Base-by-base conservation (phyloP, 2,329 filamentous ascomycete genomes). In the Leptodontidium sp. region DNA sequence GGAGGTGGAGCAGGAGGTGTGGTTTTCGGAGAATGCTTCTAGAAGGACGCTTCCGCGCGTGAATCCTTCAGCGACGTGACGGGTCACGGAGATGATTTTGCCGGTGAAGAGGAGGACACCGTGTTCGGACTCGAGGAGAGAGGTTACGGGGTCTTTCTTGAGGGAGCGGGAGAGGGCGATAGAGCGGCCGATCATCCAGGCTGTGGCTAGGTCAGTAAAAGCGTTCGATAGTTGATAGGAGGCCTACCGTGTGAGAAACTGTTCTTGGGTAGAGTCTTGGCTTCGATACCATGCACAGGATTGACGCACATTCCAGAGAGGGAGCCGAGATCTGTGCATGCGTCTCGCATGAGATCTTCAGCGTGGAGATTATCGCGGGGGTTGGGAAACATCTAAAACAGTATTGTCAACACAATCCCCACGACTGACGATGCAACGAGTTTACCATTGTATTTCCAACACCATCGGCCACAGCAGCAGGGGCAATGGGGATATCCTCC, bases 171-270 rank as follows among this genome's bases (percentile, higher is more conserved):
- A 72, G 47, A 81, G 79, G 14, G 84, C 85, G 32, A 90, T 87
- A 7, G 86, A 87, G 4, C 88, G 82, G 0, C 89, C 88, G 38
- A 91, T 90, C 45, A 79, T 76, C 83, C 82, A 84, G 43, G 76
- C 76, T 75, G n/a, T 35, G 17, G 17, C 26, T n/a, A 55, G 50
- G 24, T 70, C 64, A 67, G 55, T 21, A 63, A 26, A 50, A 29
- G 15, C 32, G 45, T 29, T 32, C 24, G 21, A 29, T 15, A 61
- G 12, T 38, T 11, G 15, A 11, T 26, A 21, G 17, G n/a, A 35
- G 55, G 61, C 66, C 35, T 67, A 75, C 74, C 75, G 58, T 75
- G 73, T 32, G 75, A 77, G 69, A 75, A 77, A 55, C 74, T 76
- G 65, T 77, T 77, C 9, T 69, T 66, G 1, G 76, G 76, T 43